Base-by-base conservation (phyloP, 805 yeast species). In the Saccharomycopsis amapae region DNA sequence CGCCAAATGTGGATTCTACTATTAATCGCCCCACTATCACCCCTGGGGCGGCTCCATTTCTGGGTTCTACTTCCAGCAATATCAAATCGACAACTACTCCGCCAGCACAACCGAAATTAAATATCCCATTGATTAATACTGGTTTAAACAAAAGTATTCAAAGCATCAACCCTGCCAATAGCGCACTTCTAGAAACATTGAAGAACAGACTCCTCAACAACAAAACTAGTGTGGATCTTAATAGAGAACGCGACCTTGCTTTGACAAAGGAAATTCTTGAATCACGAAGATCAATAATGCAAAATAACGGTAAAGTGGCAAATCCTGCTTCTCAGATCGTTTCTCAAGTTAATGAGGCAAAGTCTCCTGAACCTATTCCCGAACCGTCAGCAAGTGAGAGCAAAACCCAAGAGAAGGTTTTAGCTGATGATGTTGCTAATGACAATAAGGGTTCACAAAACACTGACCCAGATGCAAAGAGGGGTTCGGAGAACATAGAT, bases 121-220 rank as follows among this genome's bases (percentile, higher is more conserved):
- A 44, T 31, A 48, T 48, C 19, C 51, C 51, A n/a, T 44, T 48
- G 18, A 48, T 48, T 22, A 46, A 45, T 20, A 43, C 50, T 5
- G 36, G 42, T 10, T 24, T 46, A n/a, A 42, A 38, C 23, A 46
- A 42, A 30, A 35, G 20, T 18, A 12, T 18, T 7, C 32, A 35
- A 32, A 33, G 26, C 9, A 6, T 19, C 5, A n/a, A n/a, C n/a
- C 5, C 28, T 24, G 17, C 13, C 17, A 20, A 6, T 18, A 15
- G 17, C 15, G 13, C 41, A n/a, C 30, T 44, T 4, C 12, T 44
- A 17, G 39, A 39, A 19, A 39, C 22, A 17, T 23, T 44, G 25
- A 44, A 39, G 24, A 38, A 32, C 32, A 38, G 36, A 31, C 17
- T 44, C 12, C 18, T 42, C 13, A 40, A 22, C 10, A 24, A 13